Percentiles rank a stretch among this genome's conserved stretches.
phyloP scores from a whole-genome alignment of 1,284 basidiomycete species.

The Microstroma glucosiphilum region DNA sequence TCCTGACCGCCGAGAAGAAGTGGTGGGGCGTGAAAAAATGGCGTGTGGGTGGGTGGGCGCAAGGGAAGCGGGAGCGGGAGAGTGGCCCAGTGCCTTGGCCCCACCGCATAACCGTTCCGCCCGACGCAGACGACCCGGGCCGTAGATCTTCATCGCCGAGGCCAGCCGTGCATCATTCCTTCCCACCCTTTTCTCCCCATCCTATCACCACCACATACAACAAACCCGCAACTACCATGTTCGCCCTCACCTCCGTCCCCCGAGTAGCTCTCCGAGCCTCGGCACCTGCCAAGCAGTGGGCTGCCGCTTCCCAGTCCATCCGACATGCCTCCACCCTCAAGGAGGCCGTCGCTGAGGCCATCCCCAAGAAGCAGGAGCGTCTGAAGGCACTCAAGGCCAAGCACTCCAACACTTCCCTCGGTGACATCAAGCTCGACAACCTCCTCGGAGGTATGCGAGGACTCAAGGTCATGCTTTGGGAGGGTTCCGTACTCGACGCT shows the following conservation, averaged over 20 bases:
- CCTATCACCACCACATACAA: neutral
- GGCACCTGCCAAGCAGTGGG: conserved; percentile 43
- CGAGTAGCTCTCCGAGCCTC: conserved; percentile 42
- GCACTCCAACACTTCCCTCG: conserved; percentile 41
- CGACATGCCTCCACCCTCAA: conserved; percentile 44
- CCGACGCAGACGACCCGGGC: no score
- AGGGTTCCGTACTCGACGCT: conserved; percentile 49
- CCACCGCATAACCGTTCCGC: no score
- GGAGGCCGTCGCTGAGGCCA: conserved; percentile 47
- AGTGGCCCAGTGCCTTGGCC: no score
- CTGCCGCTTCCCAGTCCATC: conserved; percentile 30
- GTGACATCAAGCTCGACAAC: conserved; percentile 46
- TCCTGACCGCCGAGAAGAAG: no score
- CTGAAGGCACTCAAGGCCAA: conserved; percentile 47
- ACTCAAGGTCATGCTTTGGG: conserved; percentile 51
- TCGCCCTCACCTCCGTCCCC: conserved; percentile 40
- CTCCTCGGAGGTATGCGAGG: conserved; percentile 50
- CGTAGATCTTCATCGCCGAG: no score
- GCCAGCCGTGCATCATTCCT: neutral
- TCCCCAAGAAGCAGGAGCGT: conserved; percentile 49
- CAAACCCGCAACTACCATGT: conserved; percentile 22
- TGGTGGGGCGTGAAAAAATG: no score
- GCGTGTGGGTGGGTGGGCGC: no score
- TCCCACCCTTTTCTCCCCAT: conserved; percentile 1
- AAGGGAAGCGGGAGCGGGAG: no score